Conservation (phyloP, 441 rosid species). For the Populus tomentosa region DNA sequence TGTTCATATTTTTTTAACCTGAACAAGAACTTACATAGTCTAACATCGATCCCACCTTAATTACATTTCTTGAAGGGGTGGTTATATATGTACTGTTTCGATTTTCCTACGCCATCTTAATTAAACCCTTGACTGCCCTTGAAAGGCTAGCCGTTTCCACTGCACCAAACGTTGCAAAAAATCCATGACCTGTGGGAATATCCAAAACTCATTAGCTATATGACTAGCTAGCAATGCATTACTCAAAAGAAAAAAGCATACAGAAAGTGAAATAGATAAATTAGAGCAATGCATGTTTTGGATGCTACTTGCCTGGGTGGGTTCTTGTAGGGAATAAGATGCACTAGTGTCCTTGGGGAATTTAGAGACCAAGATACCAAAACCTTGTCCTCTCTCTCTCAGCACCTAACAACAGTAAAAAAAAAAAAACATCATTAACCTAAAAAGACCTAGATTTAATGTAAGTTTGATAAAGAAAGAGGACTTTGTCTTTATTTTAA, state of each 20-base stretch:
- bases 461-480: background rate
- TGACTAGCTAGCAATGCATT: background rate
- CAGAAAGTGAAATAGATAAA: background rate
- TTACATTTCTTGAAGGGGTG: constrained; percentile 19
- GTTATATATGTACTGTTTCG: background rate
- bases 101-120: background rate
- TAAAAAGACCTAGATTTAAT: background rate
- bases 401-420: too few species aligned
- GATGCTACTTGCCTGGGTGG: constrained; percentile 45
- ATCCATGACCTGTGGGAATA: constrained; percentile 54
- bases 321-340: too few species aligned
- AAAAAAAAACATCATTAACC: too few species aligned
- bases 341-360: too few species aligned
- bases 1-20: background rate
- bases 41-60: constrained; percentile 20
- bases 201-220: background rate
- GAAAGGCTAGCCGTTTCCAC: constrained; percentile 46
- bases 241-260: background rate
- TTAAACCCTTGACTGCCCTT: constrained; percentile 17
- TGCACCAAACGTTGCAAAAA: constrained; percentile 66
- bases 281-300: background rate
- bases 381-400: too few species aligned
- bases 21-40: constrained; percentile 24
- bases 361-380: too few species aligned
- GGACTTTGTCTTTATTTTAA: background rate